Evolutionary conservation across 768 basidiomycete species (phyloP).

Genomic region (Mycena rebaudengoi): DNA sequence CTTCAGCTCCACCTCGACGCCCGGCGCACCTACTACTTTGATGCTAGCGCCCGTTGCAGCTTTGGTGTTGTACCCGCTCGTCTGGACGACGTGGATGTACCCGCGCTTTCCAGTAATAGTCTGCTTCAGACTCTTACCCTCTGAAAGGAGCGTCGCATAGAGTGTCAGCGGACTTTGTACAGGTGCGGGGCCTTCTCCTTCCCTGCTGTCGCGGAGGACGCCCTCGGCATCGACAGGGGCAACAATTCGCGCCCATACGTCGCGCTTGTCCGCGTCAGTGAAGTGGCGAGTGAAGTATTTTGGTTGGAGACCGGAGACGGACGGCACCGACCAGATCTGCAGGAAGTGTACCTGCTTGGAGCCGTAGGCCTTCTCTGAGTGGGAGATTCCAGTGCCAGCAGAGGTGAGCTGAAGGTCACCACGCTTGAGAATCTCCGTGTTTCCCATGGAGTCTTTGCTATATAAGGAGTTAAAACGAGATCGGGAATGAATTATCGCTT

Average conservation of each 20-base stretch:
- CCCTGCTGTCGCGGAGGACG: slow-evolving; percentile 63
- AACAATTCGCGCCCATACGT: slow-evolving; percentile 77
- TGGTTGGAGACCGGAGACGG: slow-evolving; percentile 61
- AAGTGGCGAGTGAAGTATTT: slow-evolving; percentile 92
- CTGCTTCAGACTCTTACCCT: slow-evolving; percentile 61
- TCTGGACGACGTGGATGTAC: slow-evolving; percentile 90
- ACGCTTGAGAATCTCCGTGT: slow-evolving; percentile 86
- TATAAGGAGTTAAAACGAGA: background rate
- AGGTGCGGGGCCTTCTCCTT: slow-evolving; percentile 83
- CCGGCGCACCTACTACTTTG: slow-evolving; percentile 52
- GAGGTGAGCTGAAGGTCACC: slow-evolving; percentile 94
- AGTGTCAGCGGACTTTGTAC: slow-evolving; percentile 74
- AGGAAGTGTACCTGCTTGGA: slow-evolving; percentile 56
- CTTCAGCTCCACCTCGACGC: slow-evolving; percentile 60
- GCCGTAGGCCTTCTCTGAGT: slow-evolving; percentile 67
- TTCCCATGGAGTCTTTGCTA: slow-evolving; percentile 92
- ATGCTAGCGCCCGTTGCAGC: slow-evolving; percentile 65
- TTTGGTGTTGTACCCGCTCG: slow-evolving; percentile 77
- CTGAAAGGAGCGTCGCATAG: slow-evolving; percentile 78
- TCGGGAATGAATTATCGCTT: background rate
- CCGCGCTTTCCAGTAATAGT: slow-evolving; percentile 64
- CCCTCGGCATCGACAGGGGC: slow-evolving; percentile 71
- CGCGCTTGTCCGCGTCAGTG: slow-evolving; percentile 80
- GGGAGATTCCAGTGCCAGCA: slow-evolving; percentile 90
- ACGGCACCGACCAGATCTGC: slow-evolving; percentile 61